Base-by-base conservation (phyloP, 192 early-diverging fungal species). In the Mortierella claussenii region DNA sequence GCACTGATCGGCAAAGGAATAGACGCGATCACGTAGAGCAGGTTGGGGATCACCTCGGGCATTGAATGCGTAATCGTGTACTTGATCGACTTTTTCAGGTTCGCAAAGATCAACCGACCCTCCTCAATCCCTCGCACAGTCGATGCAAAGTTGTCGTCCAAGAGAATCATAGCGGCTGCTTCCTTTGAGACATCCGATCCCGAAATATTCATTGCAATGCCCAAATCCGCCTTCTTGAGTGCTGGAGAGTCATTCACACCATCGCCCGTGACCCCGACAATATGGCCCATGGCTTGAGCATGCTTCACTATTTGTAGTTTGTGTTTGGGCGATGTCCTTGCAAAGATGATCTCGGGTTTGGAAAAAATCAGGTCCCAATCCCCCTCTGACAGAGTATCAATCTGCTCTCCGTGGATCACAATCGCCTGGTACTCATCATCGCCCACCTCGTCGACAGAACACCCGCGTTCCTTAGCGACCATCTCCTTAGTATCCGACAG, bases 81-180 rank as follows among this genome's bases (percentile, higher is more conserved):
- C 76, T 91, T 88, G 78, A 99, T 93, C 11, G 90, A 94, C 78
- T 97, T 99, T 79, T 95, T 96, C 58, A 99, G 78, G 82, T 99
- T 99, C 68, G 85, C 78, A 82, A 99, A 99, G 66, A 99, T 96
- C 40, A 97, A 78, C 17, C 97, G 89, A 32, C 96, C 97, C 75
- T 98, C 95, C 78, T 93, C 91, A 71, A 98, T 96, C 64, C 95
- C 97, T 23, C 83, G 76, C 28, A 99, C 89, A 28, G 92, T 93
- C 20, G 93, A 94, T 4, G 97, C 96, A 91, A 99, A 99, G 86
- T 97, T 97, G 82, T 99, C 95, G 76, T 99, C 96, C 44, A 99
- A 73, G 46, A 99, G 79, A 58, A 99, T 96, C 97, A 99, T 99
- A 37, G 95, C 88, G 20, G 97, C 97, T 0, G 93, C 94, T 68